Evolutionary conservation across 441 rosid species (phyloP), one percentile per base, ranked within the genome.

Genomic region (Erysimum cheiri): DNA sequence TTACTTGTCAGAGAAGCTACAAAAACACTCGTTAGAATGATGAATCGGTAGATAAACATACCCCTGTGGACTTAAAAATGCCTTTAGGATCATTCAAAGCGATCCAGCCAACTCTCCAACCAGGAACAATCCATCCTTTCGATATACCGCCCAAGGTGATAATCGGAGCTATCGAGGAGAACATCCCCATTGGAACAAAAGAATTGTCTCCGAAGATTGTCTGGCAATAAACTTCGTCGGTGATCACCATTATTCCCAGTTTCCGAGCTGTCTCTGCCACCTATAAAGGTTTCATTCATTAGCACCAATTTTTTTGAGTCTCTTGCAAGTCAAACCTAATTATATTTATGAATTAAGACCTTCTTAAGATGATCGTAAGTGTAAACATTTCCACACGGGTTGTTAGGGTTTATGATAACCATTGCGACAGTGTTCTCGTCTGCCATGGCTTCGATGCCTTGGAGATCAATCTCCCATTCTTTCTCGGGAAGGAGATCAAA

Each of bases 121-220:
- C 85, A 13, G 91, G 90, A 53, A 89, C 91, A 39, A 84, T 43
- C 91, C 92, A 91, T 74, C 92, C 84, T 82, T 92, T 88, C 0
- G 91, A 89, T 53, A 88, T 55, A 19, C 92, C 84, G 0, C 92
- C 91, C 11, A 85, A 66, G 3, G 91, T 88, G 14, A 92, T 12
- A 8, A 89, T 80, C 5, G 94, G 92, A 52, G 60, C 85, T 64
- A 80, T 75, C 3, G 87, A 80, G 43, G 82, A 86, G 39, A 89
- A 85, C 9, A 44, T 75, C 24, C 86, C 91, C 89, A 84, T 88
- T 1, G 92, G 88, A 33, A 84, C 79, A 72, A 81, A 86, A 6
- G 89, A 85, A 1, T 44, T 80, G 22, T 68, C 67, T 52, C 97
- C 87, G 50, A 83, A 86, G 17, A 75, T 66, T 1, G 86, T 76